Base-by-base conservation (phyloP, 768 basidiomycete species). In the Pisolithus microcarpus region DNA sequence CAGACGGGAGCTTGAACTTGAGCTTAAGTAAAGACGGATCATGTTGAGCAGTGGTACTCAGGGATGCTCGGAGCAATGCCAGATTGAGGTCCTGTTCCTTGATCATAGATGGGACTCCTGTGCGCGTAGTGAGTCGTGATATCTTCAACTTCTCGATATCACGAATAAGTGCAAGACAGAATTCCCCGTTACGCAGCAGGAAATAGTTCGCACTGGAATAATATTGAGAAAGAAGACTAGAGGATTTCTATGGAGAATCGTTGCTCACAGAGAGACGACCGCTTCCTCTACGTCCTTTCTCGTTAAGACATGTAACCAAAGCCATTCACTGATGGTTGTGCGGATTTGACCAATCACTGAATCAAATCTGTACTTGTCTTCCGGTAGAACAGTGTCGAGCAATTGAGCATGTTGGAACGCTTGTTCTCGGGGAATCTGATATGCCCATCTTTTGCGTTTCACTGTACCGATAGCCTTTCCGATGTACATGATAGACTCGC, bases 71-170 rank as follows among this genome's bases (percentile, higher is more conserved):
- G 38, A 95, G 80, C 30, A 95, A 72, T 3, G 87, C 89, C 31
- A 89, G 80, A 55, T 92, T 88, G 21, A 96, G 72, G 58, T 96
- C 92, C 65, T 93, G 91, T 57, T 94, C 92, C 23, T 85, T 81
- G 58, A 95, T 93, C 77, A 91, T 83, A 5, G 81, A 83, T 10
- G 78, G 75, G 46, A 78, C 72, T 7, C 78, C 84, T 23, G 80
- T 75, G 55, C 80, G 82, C 24, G 76, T 74, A 26, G 81, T 85
- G 46, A 96, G 67, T 37, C 91, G 84, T 18, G 86, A 84, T 21
- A 85, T 60, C 59, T 91, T 91, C 49, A 96, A 76, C 10, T 85
- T 80, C 64, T 92, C 88, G 28, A 96, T 80, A 65, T 94, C 91
- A 30, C 84, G 79, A 44, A 96, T 91, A 18, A 95, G 74, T 0